Conservation (phyloP, 352 stramenopile species). For the Pythium apleroticum region DNA sequence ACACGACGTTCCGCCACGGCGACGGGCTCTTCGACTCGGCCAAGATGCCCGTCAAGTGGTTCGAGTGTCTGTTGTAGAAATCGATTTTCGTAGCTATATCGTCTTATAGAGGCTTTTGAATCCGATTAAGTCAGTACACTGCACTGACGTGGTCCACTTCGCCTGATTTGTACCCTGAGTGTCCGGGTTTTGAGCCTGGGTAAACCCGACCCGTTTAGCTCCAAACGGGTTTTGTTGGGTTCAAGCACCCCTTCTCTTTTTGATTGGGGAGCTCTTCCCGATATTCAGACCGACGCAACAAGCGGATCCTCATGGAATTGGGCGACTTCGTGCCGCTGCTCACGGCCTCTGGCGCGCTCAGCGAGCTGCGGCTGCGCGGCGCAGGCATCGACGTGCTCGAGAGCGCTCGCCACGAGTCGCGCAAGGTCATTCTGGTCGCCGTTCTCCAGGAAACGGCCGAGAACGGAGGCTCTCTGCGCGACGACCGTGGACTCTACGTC, state of each 20-base stretch:
- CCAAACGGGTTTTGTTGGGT: not conserved
- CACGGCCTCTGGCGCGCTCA: conserved; percentile 32
- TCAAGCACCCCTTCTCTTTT: not conserved
- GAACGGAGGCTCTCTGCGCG: conserved; percentile 8
- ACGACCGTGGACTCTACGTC: conserved; percentile 59
- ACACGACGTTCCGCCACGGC: conserved; percentile 60
- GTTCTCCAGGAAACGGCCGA: conserved; percentile 41
- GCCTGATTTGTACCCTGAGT: conserved; percentile 7
- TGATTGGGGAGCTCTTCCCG: not conserved
- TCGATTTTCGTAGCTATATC: not conserved
- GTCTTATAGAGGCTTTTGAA: not conserved
- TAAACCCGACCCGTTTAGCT: not conserved
- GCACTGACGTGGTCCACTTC: conserved; percentile 3
- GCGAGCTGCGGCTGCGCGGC: conserved; percentile 43
- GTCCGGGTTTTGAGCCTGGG: not conserved
- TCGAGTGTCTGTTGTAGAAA: conserved; percentile 45
- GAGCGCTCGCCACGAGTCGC: conserved; percentile 36
- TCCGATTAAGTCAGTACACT: not conserved
- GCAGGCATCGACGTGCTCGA: conserved; percentile 52
- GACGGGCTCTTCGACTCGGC: conserved; percentile 46
- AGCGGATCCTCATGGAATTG: conserved; percentile 21
- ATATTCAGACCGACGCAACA: not conserved
- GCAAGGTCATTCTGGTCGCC: conserved; percentile 59
- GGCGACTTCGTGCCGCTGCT: conserved; percentile 58
- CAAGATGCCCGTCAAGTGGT: conserved; percentile 70